Evolutionary conservation across 345 rosid species (phyloP), one percentile per base, ranked within the genome.

Genomic region (Ceriops decandra): DNA sequence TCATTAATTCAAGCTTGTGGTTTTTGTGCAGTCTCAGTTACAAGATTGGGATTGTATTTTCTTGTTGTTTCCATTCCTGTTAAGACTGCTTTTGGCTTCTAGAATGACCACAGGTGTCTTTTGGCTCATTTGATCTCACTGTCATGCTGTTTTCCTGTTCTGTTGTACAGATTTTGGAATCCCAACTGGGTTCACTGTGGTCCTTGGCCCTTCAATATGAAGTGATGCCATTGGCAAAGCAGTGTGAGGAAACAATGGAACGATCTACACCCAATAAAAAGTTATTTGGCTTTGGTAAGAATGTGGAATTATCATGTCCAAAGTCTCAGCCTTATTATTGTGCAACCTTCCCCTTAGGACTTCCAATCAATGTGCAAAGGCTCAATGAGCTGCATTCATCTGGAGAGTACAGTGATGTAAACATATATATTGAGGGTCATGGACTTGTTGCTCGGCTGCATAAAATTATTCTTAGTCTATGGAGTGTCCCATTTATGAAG

Each of bases 401-500:
- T 53, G 81, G 90, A 47, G 78, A 87, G 71, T 84, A 85, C 70
- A 79, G 91, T 72, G 93, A 92, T 75, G 58, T 87, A 36, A 76
- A 80, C 71, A 75, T 95, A 75, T 78, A 66, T 63, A 75, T 88
- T 42, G 93, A 86, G 56, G 85, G 87, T 64, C 80, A 83, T 79
- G 87, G 90, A 80, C 82, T 82, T 73, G 84, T 86, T 80, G 81
- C 83, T 31, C 83, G 30, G n/a, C 68, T 85, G 69, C 98, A 95
- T 77, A 92, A 82, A 82, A 70, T 92, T 74, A 80, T 95, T 79
- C 82, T 95, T 32, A 82, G 98, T 76, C 69, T 92, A 57, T 90
- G 96, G 95, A 95, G 99, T 78, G 73, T 81, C 42, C 91, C 99
- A 66, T 95, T 95, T 85, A 82, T 91, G 74, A 95, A 90, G 91